Conservation (phyloP, 805 yeast species). For the Teunomyces cretensis region DNA sequence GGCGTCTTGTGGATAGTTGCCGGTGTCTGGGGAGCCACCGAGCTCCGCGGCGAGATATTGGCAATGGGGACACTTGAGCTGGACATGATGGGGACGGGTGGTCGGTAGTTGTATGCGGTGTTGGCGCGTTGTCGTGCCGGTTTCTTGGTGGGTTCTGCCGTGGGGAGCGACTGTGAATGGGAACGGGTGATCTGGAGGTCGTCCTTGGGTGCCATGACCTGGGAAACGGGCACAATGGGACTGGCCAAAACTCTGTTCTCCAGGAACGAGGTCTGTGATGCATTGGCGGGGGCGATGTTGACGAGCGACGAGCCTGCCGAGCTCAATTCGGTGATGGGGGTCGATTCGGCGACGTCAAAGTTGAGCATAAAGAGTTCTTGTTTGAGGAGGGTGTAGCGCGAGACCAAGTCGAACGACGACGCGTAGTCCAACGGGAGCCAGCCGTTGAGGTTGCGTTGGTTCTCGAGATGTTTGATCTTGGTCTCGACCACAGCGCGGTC, state of each 20-base stretch:
- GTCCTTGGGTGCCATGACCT: slow-evolving; percentile 6
- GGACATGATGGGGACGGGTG: slow-evolving; percentile 13
- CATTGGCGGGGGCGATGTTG: slow-evolving; percentile 6
- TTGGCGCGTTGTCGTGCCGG: slow-evolving; percentile 20
- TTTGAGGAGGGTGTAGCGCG: slow-evolving; percentile 24
- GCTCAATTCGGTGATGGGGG: slow-evolving; percentile 5
- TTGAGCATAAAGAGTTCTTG: slow-evolving; percentile 13
- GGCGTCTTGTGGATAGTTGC: slow-evolving; percentile 25
- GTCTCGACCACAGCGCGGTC: slow-evolving; percentile 22
- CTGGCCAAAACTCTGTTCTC: slow-evolving; percentile 29
- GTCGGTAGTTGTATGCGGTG: slow-evolving; percentile 19
- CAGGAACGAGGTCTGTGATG: slow-evolving; percentile 11
- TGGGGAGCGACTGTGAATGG: slow-evolving; percentile 35
- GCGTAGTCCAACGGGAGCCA: slow-evolving; percentile 45
- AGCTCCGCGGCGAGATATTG: slow-evolving; percentile 7
- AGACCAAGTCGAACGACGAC: slow-evolving; percentile 25
- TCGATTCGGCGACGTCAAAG: slow-evolving; percentile 9
- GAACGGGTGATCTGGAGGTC: slow-evolving; percentile 14
- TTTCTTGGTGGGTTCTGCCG: slow-evolving; percentile 7
- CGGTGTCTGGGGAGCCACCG: slow-evolving; percentile 14
- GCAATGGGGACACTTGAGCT: too few relatives aligned
- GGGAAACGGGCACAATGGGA: slow-evolving; percentile 31
- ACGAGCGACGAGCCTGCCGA: slow-evolving; percentile 9
- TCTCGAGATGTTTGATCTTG: slow-evolving; percentile 50
- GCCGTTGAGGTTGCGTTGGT: slow-evolving; percentile 53